Conservation (phyloP, 306 rosid genomes). For the Potentilla sterilis region DNA sequence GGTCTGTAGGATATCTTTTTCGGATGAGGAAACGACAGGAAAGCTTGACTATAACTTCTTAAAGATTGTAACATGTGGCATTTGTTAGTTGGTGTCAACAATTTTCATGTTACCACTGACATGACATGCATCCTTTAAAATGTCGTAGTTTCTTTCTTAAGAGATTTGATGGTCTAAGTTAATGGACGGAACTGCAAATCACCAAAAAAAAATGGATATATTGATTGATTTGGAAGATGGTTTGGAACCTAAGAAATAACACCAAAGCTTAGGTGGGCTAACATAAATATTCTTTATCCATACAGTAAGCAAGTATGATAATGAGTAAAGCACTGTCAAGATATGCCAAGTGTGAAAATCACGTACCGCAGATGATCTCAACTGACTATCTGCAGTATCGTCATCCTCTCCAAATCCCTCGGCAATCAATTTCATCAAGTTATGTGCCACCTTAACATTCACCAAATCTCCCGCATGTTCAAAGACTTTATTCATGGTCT, state of each 20-base stretch:
- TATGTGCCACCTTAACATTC: constrained; percentile 94
- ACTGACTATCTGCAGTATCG: constrained; percentile 71
- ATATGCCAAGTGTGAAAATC: constrained; percentile 23
- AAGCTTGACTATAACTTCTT: neutral
- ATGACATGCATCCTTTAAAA: neutral
- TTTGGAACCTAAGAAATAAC: neutral
- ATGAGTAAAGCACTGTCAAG: neutral
- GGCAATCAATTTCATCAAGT: constrained; percentile 93
- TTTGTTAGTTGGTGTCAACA: neutral
- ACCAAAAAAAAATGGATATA: too few species aligned
- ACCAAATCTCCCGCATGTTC: constrained; percentile 99
- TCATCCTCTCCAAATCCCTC: constrained; percentile 98
- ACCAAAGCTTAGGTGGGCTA: neutral
- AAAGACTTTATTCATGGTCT: constrained; percentile 99
- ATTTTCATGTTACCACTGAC: neutral
- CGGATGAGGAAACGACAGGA: neutral
- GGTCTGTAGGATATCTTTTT: neutral
- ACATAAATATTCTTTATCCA: neutral
- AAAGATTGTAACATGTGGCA: neutral
- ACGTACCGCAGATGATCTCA: constrained; percentile 98
- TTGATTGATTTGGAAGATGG: neutral
- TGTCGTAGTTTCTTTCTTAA: neutral
- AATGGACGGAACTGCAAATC: neutral
- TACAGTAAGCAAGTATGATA: neutral
- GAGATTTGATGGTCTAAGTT: neutral